A percentile compares a stretch with the other conserved stretches of the same genome.
These are phyloP conservation scores for Novymonas esmeraldas DNA, from an alignment of 208 protist species.

Conservation along the genomic window DNA sequence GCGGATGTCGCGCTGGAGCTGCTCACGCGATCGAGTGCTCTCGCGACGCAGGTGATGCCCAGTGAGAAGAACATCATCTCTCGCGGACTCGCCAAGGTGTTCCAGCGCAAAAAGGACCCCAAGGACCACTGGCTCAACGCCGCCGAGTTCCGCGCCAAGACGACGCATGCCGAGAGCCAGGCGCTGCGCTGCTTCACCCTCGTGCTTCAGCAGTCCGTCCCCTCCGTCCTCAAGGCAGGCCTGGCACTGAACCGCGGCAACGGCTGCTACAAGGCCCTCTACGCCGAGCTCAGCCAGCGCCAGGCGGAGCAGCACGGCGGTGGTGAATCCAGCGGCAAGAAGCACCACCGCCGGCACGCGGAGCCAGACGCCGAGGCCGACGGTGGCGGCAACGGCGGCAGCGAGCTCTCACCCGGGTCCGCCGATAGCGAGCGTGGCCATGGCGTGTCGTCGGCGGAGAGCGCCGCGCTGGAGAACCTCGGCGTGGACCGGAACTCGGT, in stretches of 20 bases:
- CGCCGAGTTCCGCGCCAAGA: constrained; percentile 58
- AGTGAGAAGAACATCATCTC: constrained; percentile 20
- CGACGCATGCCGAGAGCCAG: constrained; percentile 49
- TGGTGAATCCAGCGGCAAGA: background rate
- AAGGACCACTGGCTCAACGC: constrained; percentile 32
- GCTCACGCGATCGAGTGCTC: constrained; percentile 37
- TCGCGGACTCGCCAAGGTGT: constrained; percentile 31
- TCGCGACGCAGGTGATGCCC: constrained; percentile 40
- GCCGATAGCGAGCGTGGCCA: too few species aligned
- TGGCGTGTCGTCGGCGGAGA: constrained; percentile 22
- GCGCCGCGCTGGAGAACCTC: constrained; percentile 29
- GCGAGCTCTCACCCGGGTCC: too few species aligned
- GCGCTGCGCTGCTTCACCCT: constrained; percentile 53
- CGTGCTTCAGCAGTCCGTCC: constrained; percentile 46
- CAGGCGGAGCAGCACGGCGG: constrained; percentile 23
- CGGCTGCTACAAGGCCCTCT: constrained; percentile 33
- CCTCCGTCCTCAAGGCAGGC: constrained; percentile 45
- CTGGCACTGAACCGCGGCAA: constrained; percentile 56
- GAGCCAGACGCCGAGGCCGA: background rate
- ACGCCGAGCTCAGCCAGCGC: constrained; percentile 38
- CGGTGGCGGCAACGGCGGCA: too few species aligned
- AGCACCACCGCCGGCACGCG: too few species aligned
- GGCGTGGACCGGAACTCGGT: constrained; percentile 64
- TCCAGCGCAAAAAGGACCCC: constrained; percentile 26
- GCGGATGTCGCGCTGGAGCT: constrained; percentile 37